Base-by-base conservation (phyloP, 202 grass and related monocot species). In the Digitaria exilis region DNA sequence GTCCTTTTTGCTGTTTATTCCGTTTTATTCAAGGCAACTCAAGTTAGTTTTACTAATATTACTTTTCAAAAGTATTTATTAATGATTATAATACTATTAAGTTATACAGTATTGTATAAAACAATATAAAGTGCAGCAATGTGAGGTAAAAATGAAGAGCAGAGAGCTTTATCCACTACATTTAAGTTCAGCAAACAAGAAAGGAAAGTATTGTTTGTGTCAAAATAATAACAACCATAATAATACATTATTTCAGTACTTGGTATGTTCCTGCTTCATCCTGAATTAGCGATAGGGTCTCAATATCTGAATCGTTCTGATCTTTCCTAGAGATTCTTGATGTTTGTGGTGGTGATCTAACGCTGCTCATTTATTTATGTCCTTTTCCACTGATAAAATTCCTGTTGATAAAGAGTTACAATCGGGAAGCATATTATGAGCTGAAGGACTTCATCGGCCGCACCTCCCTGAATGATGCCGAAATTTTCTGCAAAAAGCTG, bases 361-460 rank as follows among this genome's bases (percentile, higher is more conserved):
- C 43, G 2, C 14, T 86, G 7, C 51, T 52, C 31, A 16, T 60
- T 28, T 75, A 6, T 44, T 8, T 66, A 12, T 28, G 37, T 46
- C 34, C 2, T 15, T n/a, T 58, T 57, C 8, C 19, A 39, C 45
- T 60, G 7, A 50, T 22, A 2, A 58, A 58, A 54, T 52, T 50
- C 11, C 9, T 35, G 60, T 10, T 0, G 21, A 68, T 50, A 25
- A 88, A 94, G 95, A 95, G 92, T 73, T 97, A 97, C 77, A 97
- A 97, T 45, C 88, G 82, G 26, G 95, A 97, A 81, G 95, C 90
- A 39, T 82, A 93, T 51, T 43, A 51, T 56, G 92, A 95, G 92
- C 90, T 97, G n/a, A 97, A 82, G 82, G 95, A 97, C 26, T 97
- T 97, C 6, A 57, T 89, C n/a, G 80, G 25, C 68, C 81, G 69